Evolutionary conservation across 2,329 filamentous ascomycete species (phyloP), one percentile per base, ranked within the genome.

Genomic region (Epichloe festucae): DNA sequence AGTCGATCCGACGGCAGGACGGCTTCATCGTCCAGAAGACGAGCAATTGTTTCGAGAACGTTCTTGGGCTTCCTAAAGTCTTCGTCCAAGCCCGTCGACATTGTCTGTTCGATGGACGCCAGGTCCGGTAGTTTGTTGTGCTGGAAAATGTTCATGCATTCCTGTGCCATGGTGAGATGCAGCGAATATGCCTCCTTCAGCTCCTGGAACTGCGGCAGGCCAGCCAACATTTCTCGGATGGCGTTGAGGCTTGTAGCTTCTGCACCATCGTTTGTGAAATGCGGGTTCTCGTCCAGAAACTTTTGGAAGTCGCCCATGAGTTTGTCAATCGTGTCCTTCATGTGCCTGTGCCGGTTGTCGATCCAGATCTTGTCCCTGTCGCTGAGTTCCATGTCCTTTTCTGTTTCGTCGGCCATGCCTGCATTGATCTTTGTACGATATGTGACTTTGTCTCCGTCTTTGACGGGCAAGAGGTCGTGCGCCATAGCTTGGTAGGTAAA

Each of bases 401-500:
- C 80, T 65, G 94, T 81, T 31, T 84, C 79, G 42, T 84, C 79
- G 0, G 73, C 68, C 3, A 78, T 75, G 10, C 85, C 87, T 59
- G 89, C 81, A 57, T 95, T 93, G 56, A 93, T 74, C 2, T 78
- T 73, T 49, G 89, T 90, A 58, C 83, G 84, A 64, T 90, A 98
- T 0, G 85, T 89, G 10, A 94, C 78, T 65, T 93, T 95, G 57
- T 95, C 89, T 23, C 80, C 84, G 50, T 97, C 93, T 60, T 86
- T 83, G 62, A 98, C 89, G 0, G 86, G 85, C 34, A 98, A 72
- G 8, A 98, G 73, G 64, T 98, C 93, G 66, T 96, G 88, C 3
- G 89, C 91, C 91, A 98, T 97, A 48, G 93, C 89, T 68, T 98
- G 93, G 65, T 97, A 98, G 12, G 93, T 96, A 65, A 98, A 96